Percentiles rank a stretch among this genome's conserved stretches.
Conservation (phyloP, 352 stramenopile genomes). For the Aphanomyces astaci region DNA sequence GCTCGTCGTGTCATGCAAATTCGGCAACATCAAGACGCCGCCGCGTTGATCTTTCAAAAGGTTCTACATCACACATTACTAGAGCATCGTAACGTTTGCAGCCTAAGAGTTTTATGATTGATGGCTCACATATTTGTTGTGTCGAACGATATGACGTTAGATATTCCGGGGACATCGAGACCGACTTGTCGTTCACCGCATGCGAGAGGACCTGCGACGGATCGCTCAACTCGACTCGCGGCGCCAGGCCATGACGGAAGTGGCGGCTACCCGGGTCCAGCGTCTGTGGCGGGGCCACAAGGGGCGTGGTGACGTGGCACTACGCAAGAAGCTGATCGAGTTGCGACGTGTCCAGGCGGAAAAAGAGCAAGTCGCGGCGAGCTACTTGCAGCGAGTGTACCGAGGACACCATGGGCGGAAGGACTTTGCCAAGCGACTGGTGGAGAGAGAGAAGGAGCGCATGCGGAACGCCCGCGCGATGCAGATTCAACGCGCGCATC, state of each 20-base stretch:
- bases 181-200: slow-evolving; percentile 33
- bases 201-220: slow-evolving; percentile 39
- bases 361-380: slow-evolving; percentile 35
- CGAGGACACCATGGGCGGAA: slow-evolving; percentile 53
- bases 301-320: slow-evolving; percentile 39
- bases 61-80: neutral
- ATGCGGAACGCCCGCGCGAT: slow-evolving; percentile 41
- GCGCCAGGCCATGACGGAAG: slow-evolving; percentile 45
- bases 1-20: slow-evolving; percentile 48
- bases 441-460: slow-evolving; percentile 42
- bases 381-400: slow-evolving; percentile 71
- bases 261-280: slow-evolving; percentile 64
- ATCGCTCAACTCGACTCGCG: slow-evolving; percentile 45
- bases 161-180: slow-evolving; percentile 59
- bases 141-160: neutral
- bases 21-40: slow-evolving; percentile 44
- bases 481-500: slow-evolving; percentile 63
- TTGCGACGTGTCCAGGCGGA: slow-evolving; percentile 38
- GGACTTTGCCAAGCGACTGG: slow-evolving; percentile 35
- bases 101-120: no score
- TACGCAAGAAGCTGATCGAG: slow-evolving; percentile 44
- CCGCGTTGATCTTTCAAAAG: slow-evolving; percentile 65
- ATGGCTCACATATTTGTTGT: neutral
- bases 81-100: no score
- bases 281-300: slow-evolving; percentile 54